These are phyloP conservation scores for Porphyrellus cyaneotinctus DNA, from an alignment of 768 basidiomycete genomes.

Conservation along the genomic window DNA sequence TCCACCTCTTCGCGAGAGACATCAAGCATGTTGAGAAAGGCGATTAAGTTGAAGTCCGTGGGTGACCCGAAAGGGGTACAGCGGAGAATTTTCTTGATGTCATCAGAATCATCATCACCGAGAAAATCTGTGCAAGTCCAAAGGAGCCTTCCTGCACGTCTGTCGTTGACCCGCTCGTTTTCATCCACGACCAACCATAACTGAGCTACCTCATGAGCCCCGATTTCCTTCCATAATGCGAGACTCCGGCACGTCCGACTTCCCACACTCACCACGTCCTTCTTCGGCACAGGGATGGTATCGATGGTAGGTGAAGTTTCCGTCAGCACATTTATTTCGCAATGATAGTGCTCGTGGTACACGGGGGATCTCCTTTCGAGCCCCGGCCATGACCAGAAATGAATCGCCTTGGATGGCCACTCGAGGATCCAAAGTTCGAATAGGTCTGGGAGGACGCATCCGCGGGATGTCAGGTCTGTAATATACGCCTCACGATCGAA, in stretches of 20 bases:
- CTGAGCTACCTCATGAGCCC: neutral
- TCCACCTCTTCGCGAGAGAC: too few relatives aligned
- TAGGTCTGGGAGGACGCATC: neutral
- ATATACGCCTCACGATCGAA: neutral
- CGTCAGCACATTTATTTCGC: neutral
- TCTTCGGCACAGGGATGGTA: neutral
- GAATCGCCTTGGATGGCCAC: neutral
- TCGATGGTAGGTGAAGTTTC: neutral
- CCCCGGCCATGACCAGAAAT: neutral
- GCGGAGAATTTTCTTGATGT: too few relatives aligned
- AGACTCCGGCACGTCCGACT: neutral
- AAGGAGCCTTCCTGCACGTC: neutral
- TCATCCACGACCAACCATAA: neutral
- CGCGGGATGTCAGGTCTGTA: neutral
- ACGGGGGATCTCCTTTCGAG: neutral
- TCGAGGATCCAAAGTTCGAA: neutral
- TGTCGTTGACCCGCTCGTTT: neutral
- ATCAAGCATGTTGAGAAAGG: neutral
- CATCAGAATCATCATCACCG: too few relatives aligned
- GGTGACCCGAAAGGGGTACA: too few relatives aligned
- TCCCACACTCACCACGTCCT: neutral
- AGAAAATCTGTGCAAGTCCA: too few relatives aligned
- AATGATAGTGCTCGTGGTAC: neutral
- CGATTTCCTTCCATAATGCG: neutral
- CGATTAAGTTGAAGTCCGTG: too few relatives aligned